Evolutionary conservation across 2,329 filamentous ascomycete genomes (phyloP).

Genomic region (Didymella exigua): DNA sequence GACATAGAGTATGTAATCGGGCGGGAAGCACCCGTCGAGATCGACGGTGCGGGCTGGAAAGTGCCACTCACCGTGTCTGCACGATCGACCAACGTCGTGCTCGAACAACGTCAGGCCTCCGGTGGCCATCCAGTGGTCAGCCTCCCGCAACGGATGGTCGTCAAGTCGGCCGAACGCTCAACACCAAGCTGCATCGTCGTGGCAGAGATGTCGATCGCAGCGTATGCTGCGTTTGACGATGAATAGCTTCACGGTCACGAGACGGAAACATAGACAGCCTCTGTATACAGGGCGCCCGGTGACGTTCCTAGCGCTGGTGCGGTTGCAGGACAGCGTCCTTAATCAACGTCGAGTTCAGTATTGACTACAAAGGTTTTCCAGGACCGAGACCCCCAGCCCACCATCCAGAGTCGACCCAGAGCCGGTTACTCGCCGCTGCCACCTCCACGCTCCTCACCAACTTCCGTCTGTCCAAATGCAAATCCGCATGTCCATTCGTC

Average conservation of each 20-base stretch:
- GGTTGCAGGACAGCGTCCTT: no score
- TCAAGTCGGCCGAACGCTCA: neutral
- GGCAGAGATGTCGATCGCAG: neutral
- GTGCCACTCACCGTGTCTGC: neutral
- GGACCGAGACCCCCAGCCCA: conserved; percentile 49
- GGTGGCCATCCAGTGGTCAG: neutral
- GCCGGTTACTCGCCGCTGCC: conserved; percentile 35
- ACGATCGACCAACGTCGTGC: neutral
- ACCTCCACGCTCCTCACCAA: conserved; percentile 37
- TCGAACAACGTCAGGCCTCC: neutral
- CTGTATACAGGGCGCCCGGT: neutral
- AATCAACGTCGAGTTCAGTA: no score
- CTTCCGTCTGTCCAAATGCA: conserved; percentile 47
- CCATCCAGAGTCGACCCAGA: conserved; percentile 45
- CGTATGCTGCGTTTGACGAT: neutral
- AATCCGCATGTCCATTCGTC: conserved; percentile 47
- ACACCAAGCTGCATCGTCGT: neutral
- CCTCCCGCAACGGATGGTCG: neutral
- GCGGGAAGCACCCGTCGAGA: neutral
- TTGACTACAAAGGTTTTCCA: no score
- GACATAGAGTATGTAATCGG: no score
- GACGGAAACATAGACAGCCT: neutral
- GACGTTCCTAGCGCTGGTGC: neutral
- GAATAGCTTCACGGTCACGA: neutral
- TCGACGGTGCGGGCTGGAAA: neutral